Percentiles rank a stretch among this genome's conserved stretches.
phyloP scores from a whole-genome alignment of 139 green algal species.

The Picochlorum costavermella region DNA sequence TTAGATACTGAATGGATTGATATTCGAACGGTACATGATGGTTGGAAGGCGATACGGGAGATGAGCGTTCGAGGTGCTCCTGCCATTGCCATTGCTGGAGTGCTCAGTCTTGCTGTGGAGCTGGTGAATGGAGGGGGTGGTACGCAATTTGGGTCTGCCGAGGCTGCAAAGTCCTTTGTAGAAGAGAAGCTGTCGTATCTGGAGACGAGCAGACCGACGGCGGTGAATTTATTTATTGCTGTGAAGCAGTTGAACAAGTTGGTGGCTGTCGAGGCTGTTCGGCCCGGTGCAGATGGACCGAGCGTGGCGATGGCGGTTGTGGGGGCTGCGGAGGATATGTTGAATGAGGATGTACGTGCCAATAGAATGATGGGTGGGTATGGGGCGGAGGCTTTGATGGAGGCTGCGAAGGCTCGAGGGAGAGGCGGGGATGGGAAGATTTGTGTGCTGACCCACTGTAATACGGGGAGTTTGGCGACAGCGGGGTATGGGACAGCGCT shows the following conservation, averaged over 20 bases:
- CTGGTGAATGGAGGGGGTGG: constrained; percentile 32
- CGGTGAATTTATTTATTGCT: constrained; percentile 87
- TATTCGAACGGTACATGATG: constrained; percentile 40
- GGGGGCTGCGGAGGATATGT: constrained; percentile 58
- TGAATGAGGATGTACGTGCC: constrained; percentile 68
- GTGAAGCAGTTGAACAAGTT: constrained; percentile 47
- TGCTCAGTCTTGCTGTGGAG: constrained; percentile 62
- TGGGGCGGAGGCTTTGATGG: constrained; percentile 65
- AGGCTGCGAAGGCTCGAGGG: constrained; percentile 22
- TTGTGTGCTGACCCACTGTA: constrained; percentile 91
- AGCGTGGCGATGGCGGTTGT: constrained; percentile 55
- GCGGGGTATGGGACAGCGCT: constrained; percentile 86
- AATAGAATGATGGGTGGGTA: constrained; percentile 76
- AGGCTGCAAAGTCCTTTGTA: constrained; percentile 28
- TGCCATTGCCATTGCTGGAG: constrained; percentile 84
- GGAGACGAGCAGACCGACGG: constrained; percentile 78
- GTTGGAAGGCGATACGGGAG: constrained; percentile 62
- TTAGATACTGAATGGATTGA: constrained; percentile 53
- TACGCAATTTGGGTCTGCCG: constrained; percentile 33
- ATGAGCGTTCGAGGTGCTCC: constrained; percentile 93
- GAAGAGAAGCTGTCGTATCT: constrained; percentile 57
- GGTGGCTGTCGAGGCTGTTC: constrained; percentile 23
- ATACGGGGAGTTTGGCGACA: constrained; percentile 91
- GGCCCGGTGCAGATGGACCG: constrained; percentile 24
- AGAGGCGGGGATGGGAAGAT: constrained; percentile 24